phyloP scores from a whole-genome alignment of 768 basidiomycete genomes.

The Mycena metata region DNA sequence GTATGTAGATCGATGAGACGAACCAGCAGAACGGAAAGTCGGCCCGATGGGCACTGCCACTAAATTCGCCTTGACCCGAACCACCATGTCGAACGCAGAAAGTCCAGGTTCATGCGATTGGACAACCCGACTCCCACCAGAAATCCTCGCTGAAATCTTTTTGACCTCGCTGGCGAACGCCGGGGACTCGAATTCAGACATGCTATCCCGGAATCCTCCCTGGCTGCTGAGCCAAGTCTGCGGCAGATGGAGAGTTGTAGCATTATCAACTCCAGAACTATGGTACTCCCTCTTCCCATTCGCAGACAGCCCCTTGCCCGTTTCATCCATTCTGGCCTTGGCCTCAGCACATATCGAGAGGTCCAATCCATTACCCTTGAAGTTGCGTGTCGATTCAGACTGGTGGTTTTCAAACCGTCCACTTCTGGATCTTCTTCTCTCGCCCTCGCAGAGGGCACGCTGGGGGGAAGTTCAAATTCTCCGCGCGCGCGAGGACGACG shows the following conservation, averaged over 20 bases:
- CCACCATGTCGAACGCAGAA: too few relatives aligned
- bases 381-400: background rate
- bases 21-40: too few relatives aligned
- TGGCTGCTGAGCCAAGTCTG: background rate
- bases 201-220: background rate
- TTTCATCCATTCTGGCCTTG: background rate
- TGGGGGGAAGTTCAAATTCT: background rate
- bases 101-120: background rate
- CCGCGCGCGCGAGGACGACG: background rate
- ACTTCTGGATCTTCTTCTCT: background rate
- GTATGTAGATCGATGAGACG: too few relatives aligned
- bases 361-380: background rate
- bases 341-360: background rate
- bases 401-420: background rate
- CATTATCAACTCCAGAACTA: background rate
- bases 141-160: background rate
- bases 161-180: too few relatives aligned
- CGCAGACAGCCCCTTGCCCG: background rate
- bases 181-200: too few relatives aligned
- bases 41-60: too few relatives aligned
- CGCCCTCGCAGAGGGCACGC: background rate
- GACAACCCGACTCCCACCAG: background rate
- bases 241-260: slow-evolving; percentile 1
- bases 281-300: background rate
- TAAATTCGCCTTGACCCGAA: too few relatives aligned